Evolutionary conservation across 2,329 filamentous ascomycete species (phyloP), one percentile per base, ranked within the genome.

Genomic region (Aspergillus uvarum): DNA sequence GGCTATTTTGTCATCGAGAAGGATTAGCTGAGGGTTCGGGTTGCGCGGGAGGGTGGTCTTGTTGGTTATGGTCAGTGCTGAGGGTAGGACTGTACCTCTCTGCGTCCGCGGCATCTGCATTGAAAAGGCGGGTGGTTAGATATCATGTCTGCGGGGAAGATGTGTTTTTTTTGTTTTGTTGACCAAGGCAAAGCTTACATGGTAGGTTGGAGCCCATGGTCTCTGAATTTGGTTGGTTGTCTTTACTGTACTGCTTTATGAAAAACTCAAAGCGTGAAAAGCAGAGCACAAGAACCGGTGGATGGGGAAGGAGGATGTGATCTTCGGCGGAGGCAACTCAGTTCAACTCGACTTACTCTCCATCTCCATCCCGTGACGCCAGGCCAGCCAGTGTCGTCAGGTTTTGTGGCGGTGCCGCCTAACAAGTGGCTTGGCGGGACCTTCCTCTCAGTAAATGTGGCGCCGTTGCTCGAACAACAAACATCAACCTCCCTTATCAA

Each of bases 91-190:
- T 62, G 67, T 72, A 94, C 91, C 90, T 96, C 82, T 99, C 95
- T 71, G 95, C 95, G 80, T 99, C 95, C 68, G 96, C 92, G 72
- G 95, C 95, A 83, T 98, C 95, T 98, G 79, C 7, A 29, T 24
- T 61, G 65, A 47, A 8, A 16, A 29, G 2, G 44, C 52, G 31
- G 38, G 58, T 52, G 26, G 35, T 53, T 26, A 32, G 19, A 47
- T 51, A 51, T 38, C 42, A 70, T 65, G 76, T 82, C 83, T 63
- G 81, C 81, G 63, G 83, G 74, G 70, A 81, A 79, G 57, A 80
- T 78, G 56, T 81, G 31, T 58, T 60, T 4, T 12, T 12, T 44
- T 44, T 19, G 38, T n/a, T 44, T 19, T 44, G 21, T 32, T 10
- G 47, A 56, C 29, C 32, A 57, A 53, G 35, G 31, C 51, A 29